Percentiles rank a stretch among this genome's conserved stretches.
phyloP scores from a whole-genome alignment of 116 monocot genomes.

The Dioscorea cayenensis region DNA sequence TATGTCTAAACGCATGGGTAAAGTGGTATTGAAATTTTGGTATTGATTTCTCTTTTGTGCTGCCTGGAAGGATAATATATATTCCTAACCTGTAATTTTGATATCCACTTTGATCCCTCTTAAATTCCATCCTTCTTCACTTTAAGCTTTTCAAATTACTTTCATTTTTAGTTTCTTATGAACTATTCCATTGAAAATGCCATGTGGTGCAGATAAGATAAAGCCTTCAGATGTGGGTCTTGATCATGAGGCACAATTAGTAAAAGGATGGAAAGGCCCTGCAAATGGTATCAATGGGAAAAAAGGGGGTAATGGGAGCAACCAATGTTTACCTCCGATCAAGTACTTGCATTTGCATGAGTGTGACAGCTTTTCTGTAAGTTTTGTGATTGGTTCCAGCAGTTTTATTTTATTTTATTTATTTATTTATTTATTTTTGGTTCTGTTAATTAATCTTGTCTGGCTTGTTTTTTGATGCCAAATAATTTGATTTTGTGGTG shows the following conservation, averaged over 20 bases:
- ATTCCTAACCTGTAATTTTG: too few relatives aligned
- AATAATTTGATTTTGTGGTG: neutral
- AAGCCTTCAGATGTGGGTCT: conserved; percentile 78
- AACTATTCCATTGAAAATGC: neutral
- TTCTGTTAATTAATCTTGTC: neutral
- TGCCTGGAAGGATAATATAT: too few relatives aligned
- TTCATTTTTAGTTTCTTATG: too few relatives aligned
- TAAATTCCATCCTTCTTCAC: too few relatives aligned
- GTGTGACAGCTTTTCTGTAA: conserved; percentile 74
- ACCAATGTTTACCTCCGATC: conserved; percentile 54
- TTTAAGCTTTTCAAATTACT: too few relatives aligned
- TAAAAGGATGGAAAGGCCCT: conserved; percentile 51
- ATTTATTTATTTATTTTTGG: neutral
- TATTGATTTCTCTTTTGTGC: too few relatives aligned
- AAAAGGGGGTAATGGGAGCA: conserved; percentile 49
- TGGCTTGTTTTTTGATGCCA: neutral
- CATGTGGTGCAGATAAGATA: conserved; percentile 40
- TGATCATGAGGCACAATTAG: conserved; percentile 64
- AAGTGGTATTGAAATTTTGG: too few relatives aligned
- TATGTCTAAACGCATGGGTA: too few relatives aligned
- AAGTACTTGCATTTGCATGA: conserved; percentile 84
- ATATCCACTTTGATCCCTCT: too few relatives aligned
- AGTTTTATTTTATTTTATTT: neutral
- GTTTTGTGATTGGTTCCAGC: neutral
- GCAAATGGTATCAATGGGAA: conserved; percentile 37